Conservation (phyloP, 441 rosid species). For the Mallotus japonicus region DNA sequence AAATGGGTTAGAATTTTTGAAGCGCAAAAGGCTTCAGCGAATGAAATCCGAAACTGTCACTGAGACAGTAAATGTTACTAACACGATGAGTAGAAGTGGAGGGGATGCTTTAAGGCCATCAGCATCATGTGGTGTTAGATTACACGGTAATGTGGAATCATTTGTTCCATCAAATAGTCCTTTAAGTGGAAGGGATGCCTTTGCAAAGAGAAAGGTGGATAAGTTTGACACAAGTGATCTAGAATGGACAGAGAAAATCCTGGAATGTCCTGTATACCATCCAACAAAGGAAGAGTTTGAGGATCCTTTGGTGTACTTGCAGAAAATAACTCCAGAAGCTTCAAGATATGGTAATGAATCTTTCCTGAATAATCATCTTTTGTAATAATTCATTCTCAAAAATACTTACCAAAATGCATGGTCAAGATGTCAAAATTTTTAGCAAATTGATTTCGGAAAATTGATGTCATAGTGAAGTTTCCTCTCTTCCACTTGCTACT, state of each 20-base stretch:
- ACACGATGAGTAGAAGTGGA: conserved; percentile 70
- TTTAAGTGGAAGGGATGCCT: conserved; percentile 46
- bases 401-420: neutral
- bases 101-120: conserved; percentile 82
- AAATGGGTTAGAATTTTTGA: conserved; percentile 76
- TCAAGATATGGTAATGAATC: conserved; percentile 73
- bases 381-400: neutral
- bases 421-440: too few relatives aligned
- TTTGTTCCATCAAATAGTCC: conserved; percentile 34
- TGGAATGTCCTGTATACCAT: conserved; percentile 88
- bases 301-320: conserved; percentile 91
- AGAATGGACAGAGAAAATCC: conserved; percentile 86
- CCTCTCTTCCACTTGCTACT: neutral
- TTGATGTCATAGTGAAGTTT: neutral
- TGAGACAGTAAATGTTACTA: conserved; percentile 42
- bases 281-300: conserved; percentile 96
- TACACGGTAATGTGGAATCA: conserved; percentile 47
- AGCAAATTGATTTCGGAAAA: too few relatives aligned
- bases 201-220: conserved; percentile 65
- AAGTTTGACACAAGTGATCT: conserved; percentile 71
- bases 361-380: neutral
- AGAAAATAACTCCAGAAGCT: conserved; percentile 95
- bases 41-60: conserved; percentile 53
- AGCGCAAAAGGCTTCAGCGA: conserved; percentile 75
- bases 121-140: conserved; percentile 75